phyloP scores from a whole-genome alignment of 2,329 filamentous ascomycete genomes.

The Tolypocladium sp. region DNA sequence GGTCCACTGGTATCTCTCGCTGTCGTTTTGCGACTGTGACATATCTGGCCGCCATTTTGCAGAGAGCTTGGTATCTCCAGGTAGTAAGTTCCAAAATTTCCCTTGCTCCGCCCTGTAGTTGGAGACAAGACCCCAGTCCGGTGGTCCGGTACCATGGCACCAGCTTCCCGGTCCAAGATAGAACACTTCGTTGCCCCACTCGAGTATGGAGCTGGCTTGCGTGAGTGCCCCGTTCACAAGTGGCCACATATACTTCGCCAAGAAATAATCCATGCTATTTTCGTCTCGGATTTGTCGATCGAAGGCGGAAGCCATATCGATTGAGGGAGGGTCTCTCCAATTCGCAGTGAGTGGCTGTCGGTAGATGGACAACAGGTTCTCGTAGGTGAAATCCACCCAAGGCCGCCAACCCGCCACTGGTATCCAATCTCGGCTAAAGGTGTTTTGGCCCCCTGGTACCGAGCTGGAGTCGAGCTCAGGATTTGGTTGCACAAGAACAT shows the following conservation, averaged over 20 bases:
- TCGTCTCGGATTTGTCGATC: neutral
- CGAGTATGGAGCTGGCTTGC: neutral
- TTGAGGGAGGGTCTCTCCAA: neutral
- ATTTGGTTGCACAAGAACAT: neutral
- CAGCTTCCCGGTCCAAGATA: neutral
- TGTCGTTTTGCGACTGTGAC: neutral
- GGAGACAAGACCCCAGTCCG: neutral
- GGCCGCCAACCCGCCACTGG: neutral
- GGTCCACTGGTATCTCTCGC: neutral
- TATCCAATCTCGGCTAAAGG: neutral
- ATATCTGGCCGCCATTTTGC: neutral
- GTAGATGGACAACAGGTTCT: neutral
- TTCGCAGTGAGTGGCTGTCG: neutral
- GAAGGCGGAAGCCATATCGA: neutral
- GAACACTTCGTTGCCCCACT: neutral
- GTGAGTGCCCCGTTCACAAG: neutral
- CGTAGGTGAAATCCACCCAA: neutral
- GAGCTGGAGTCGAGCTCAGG: neutral
- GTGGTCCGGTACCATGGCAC: neutral
- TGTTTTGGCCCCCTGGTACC: neutral
- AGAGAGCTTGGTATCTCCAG: neutral
- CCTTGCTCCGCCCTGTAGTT: neutral
- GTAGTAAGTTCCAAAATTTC: neutral
- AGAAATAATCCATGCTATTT: neutral
- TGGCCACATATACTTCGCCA: neutral